These are phyloP conservation scores for Novymonas esmeraldas DNA, from an alignment of 208 protist genomes.

Conservation along the genomic window DNA sequence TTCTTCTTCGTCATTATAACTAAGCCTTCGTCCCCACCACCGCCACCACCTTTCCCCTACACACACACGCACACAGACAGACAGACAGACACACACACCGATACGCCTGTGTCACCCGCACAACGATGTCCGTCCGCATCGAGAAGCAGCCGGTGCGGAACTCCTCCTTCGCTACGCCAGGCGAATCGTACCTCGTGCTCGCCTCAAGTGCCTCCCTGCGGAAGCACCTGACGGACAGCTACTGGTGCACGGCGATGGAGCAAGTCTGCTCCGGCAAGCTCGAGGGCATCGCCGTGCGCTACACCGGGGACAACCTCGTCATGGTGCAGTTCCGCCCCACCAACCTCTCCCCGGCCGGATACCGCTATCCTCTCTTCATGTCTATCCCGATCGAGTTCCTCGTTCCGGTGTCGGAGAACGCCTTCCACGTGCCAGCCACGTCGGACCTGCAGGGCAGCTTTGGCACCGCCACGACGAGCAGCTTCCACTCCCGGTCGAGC, in stretches of 20 bases:
- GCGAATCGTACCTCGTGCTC: conserved; percentile 73
- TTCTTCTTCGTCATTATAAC: no score
- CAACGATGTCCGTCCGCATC: conserved; percentile 48
- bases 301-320: conserved; percentile 86
- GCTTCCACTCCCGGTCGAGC: conserved; percentile 30
- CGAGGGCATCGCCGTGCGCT: conserved; percentile 81
- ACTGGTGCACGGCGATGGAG: conserved; percentile 91
- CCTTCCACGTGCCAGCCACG: conserved; percentile 17
- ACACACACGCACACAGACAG: conserved; percentile 3
- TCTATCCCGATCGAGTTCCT: conserved; percentile 90
- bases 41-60: no score
- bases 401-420: conserved; percentile 49
- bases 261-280: conserved; percentile 88
- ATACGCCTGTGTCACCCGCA: no score
- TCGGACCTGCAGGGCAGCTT: conserved; percentile 43
- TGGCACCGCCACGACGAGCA: conserved; percentile 41
- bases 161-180: conserved; percentile 73
- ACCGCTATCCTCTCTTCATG: conserved; percentile 89
- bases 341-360: conserved; percentile 73
- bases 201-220: conserved; percentile 73
- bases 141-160: conserved; percentile 26
- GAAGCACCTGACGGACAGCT: conserved; percentile 85
- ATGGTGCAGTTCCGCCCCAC: conserved; percentile 84
- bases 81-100: no score
- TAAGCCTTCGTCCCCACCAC: no score